Evolutionary conservation across 805 yeast species (phyloP).

Genomic region (Kazachstania viticola): DNA sequence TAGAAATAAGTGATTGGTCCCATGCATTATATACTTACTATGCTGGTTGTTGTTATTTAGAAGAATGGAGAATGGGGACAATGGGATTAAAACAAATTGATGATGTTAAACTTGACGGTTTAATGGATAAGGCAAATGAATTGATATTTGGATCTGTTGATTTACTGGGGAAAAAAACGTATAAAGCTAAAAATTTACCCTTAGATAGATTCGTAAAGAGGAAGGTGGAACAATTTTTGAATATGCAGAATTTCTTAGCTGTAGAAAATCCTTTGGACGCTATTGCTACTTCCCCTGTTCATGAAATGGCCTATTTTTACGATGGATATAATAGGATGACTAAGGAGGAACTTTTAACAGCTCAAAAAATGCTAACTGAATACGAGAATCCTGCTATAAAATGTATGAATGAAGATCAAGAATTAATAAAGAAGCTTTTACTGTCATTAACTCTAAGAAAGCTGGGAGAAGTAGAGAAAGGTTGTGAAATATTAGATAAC

Average conservation of each 20-base stretch:
- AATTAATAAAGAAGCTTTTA: constrained; percentile 52
- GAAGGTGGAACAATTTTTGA: constrained; percentile 44
- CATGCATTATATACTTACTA: constrained; percentile 78
- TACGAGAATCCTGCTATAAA: constrained; percentile 34
- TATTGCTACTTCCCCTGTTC: constrained; percentile 71
- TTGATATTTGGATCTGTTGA: constrained; percentile 54
- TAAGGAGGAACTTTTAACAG: constrained; percentile 37
- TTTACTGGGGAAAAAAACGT: constrained; percentile 56
- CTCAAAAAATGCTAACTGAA: constrained; percentile 41
- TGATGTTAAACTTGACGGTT: constrained; percentile 30
- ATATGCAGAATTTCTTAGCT: constrained; percentile 27
- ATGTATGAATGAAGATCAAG: constrained; percentile 49
- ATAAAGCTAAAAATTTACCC: constrained; percentile 74
- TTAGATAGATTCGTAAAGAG: constrained; percentile 73
- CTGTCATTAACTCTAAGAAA: constrained; percentile 53
- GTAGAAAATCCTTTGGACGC: constrained; percentile 52
- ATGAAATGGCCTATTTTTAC: constrained; percentile 85
- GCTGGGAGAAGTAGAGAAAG: constrained; percentile 49
- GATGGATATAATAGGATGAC: constrained; percentile 85
- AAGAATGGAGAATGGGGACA: constrained; percentile 62
- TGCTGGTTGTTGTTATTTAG: constrained; percentile 84
- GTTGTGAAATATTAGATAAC: constrained; percentile 43
- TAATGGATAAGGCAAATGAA: constrained; percentile 46
- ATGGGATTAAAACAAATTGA: constrained; percentile 33
- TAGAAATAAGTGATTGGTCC: constrained; percentile 79